A percentile compares a stretch with the other conserved stretches of the same genome.
Conservation (phyloP, 257 asterid genomes). For the Solanum chmielewskii region DNA sequence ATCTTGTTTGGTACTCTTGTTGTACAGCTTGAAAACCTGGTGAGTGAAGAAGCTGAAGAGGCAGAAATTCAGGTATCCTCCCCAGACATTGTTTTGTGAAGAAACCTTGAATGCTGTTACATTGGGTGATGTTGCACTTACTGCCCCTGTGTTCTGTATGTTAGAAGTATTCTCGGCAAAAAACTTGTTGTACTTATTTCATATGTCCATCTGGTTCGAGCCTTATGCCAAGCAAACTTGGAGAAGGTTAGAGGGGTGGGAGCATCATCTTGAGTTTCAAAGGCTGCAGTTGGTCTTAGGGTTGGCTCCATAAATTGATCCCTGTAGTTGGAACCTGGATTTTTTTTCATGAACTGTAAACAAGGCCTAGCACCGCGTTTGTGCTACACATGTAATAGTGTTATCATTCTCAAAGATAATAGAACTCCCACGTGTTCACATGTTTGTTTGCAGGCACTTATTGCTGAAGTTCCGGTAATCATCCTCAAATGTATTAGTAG, state of each 20-base stretch:
- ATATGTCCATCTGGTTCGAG: neutral
- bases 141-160: neutral
- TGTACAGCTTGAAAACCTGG: conserved; percentile 70
- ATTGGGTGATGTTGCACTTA: neutral
- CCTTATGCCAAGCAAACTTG: neutral
- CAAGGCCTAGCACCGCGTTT: neutral
- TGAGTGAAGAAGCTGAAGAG: conserved; percentile 53
- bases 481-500: conserved; percentile 80
- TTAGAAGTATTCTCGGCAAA: neutral
- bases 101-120: neutral
- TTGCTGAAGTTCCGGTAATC: conserved; percentile 91
- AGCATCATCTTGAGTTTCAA: neutral
- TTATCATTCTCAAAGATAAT: neutral
- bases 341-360: neutral
- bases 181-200: neutral
- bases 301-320: neutral
- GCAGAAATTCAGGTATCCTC: conserved; percentile 65
- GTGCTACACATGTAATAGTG: neutral
- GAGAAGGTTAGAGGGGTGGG: neutral
- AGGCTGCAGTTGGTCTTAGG: neutral
- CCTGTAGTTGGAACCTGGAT: neutral
- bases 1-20: neutral
- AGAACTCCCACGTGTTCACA: neutral
- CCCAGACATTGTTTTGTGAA: neutral
- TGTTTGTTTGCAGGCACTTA: conserved; percentile 41